Evolutionary conservation across 371 early-diverging fungal species (phyloP), one percentile per base, ranked within the genome.

Genomic region (Batkoa obscura): DNA sequence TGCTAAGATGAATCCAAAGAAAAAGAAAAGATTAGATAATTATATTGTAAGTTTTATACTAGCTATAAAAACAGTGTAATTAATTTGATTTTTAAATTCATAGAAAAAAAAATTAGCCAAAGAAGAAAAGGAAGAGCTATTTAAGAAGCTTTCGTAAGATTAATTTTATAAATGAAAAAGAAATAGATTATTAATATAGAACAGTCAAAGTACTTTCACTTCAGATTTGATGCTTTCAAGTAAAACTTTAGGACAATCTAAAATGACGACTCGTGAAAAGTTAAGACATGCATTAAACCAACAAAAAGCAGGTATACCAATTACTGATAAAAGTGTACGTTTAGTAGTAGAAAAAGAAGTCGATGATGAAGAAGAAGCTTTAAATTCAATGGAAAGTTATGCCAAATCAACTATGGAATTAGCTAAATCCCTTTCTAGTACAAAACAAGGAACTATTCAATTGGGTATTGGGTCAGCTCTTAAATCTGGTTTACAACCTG

Each of bases 21-120:
- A 88, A 72, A 73, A 77, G 61, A 87, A 83, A 67, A 72, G 78
- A 50, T 63, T 87, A 51, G 88, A 89, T 34, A 82, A 81, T 56
- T 90, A 84, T 62, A 81, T 90, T 66, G n/a, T n/a, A n/a, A n/a
- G n/a, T n/a, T n/a, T n/a, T n/a, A n/a, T n/a, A n/a, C n/a, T n/a
- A n/a, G n/a, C n/a, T n/a, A n/a, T n/a, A n/a, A n/a, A n/a, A n/a
- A n/a, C n/a, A n/a, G n/a, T n/a, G n/a, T n/a, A n/a, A n/a, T n/a
- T n/a, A n/a, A n/a, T n/a, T n/a, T n/a, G n/a, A n/a, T n/a, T n/a
- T n/a, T n/a, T n/a, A n/a, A n/a, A n/a, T n/a, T n/a, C n/a, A n/a
- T n/a, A n/a, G n/a, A 85, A 89, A 60, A 84, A 86, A 73, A 90
- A 94, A 67, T 62, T 92, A 64, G 91, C 93, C 66, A 95, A 94